Conservation (phyloP, 2,329 filamentous ascomycete species). For the Pyrenochaeta sp. region DNA sequence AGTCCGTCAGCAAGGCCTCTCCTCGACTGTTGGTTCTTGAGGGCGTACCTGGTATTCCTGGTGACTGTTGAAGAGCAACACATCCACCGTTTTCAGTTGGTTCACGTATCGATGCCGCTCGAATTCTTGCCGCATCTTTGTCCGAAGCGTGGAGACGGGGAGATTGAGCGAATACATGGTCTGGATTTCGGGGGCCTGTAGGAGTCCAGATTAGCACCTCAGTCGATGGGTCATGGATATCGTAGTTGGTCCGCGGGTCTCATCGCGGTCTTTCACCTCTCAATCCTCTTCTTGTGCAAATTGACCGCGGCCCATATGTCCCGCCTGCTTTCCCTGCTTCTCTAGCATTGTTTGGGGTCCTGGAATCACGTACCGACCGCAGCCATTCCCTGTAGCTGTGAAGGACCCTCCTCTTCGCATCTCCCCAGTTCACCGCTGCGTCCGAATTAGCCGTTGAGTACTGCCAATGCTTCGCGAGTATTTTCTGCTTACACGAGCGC, state of each 20-base stretch:
- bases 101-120: conserved; percentile 93
- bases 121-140: conserved; percentile 95
- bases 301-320: too few relatives aligned
- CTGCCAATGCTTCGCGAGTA: conserved; percentile 19
- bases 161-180: conserved; percentile 94
- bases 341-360: neutral
- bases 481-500: conserved; percentile 56
- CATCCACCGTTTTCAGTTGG: conserved; percentile 86
- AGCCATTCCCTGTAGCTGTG: conserved; percentile 95
- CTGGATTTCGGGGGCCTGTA: conserved; percentile 92
- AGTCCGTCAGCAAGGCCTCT: conserved; percentile 4
- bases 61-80: conserved; percentile 88
- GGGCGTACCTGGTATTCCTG: conserved; percentile 85
- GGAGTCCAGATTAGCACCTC: conserved; percentile 15
- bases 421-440: conserved; percentile 83
- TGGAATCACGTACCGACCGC: conserved; percentile 76
- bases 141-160: conserved; percentile 85
- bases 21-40: neutral
- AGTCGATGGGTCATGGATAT: neutral
- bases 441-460: conserved; percentile 23
- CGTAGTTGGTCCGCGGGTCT: neutral
- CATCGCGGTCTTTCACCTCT: neutral
- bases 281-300: neutral
- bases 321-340: neutral
- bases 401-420: conserved; percentile 87